These are phyloP conservation scores for Nicotiana benthamiana DNA, from an alignment of 257 asterid species.

Conservation along the genomic window DNA sequence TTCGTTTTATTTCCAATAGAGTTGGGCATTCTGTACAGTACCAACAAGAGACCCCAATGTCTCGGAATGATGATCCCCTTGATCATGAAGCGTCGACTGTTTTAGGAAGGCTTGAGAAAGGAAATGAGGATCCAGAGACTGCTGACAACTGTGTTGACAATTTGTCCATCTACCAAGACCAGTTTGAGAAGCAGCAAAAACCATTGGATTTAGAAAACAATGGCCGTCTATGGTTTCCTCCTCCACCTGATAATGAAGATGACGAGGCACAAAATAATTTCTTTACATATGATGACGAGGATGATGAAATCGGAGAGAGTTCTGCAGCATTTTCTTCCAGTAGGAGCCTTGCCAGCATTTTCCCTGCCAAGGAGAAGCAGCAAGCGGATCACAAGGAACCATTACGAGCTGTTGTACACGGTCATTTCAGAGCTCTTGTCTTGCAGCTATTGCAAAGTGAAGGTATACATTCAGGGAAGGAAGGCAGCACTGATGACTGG, in stretches of 20 bases:
- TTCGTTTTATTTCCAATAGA: constrained; percentile 41
- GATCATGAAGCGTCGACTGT: constrained; percentile 42
- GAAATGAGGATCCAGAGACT: constrained; percentile 31
- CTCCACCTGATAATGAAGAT: constrained; percentile 54
- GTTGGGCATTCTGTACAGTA: constrained; percentile 57
- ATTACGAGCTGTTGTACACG: constrained; percentile 50
- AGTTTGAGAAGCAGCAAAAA: constrained; percentile 30
- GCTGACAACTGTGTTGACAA: constrained; percentile 29
- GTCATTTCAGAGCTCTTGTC: constrained; percentile 90
- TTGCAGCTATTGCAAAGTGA: constrained; percentile 72
- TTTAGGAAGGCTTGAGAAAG: constrained; percentile 49
- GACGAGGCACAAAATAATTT: constrained; percentile 50
- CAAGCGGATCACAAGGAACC: constrained; percentile 41
- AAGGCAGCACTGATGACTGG: constrained; percentile 53
- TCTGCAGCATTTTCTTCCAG: constrained; percentile 30
- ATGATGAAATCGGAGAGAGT: constrained; percentile 62
- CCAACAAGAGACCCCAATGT: constrained; percentile 41
- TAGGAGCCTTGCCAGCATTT: constrained; percentile 25
- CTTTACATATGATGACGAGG: constrained; percentile 68
- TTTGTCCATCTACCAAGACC: constrained; percentile 26
- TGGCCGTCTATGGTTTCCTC: constrained; percentile 79
- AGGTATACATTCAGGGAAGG: constrained; percentile 37
- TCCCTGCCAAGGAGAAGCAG: constrained; percentile 41
- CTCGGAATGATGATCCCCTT: constrained; percentile 33
- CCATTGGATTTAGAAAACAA: constrained; percentile 69